phyloP scores from a whole-genome alignment of 331 rosid species.

The Rhamnella rubrinervis region DNA sequence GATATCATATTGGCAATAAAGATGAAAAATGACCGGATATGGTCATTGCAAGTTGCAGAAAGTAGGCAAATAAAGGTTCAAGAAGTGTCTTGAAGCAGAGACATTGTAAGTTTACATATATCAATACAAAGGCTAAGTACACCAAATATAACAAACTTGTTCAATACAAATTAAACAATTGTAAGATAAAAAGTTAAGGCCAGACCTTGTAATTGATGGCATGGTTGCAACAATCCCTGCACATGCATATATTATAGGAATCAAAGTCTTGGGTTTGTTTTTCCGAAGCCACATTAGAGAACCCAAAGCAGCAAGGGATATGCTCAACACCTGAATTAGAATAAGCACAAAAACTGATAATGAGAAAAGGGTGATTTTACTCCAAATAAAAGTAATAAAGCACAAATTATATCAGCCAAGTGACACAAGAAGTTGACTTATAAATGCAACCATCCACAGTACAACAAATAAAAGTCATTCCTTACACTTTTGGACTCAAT shows the following conservation, averaged over 20 bases:
- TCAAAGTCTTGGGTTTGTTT: constrained; percentile 84
- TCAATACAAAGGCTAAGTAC: background rate
- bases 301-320: constrained; percentile 93
- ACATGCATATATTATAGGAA: constrained; percentile 78
- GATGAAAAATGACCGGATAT: background rate
- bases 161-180: background rate
- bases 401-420: background rate
- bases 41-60: background rate
- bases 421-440: background rate
- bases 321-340: constrained; percentile 71
- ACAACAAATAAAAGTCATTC: background rate
- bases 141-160: background rate
- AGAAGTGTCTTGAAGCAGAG: background rate
- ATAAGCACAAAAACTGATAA: constrained; percentile 13
- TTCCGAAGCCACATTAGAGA: constrained; percentile 97
- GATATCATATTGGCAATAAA: too few species aligned
- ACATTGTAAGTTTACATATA: background rate
- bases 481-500: background rate
- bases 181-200: background rate
- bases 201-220: constrained; percentile 97
- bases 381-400: background rate
- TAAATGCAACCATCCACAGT: background rate
- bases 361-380: constrained; percentile 4
- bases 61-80: background rate
- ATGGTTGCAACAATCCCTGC: constrained; percentile 86